Evolutionary conservation across 2,329 filamentous ascomycete genomes (phyloP).

Genomic region (Aureobasidium musti): DNA sequence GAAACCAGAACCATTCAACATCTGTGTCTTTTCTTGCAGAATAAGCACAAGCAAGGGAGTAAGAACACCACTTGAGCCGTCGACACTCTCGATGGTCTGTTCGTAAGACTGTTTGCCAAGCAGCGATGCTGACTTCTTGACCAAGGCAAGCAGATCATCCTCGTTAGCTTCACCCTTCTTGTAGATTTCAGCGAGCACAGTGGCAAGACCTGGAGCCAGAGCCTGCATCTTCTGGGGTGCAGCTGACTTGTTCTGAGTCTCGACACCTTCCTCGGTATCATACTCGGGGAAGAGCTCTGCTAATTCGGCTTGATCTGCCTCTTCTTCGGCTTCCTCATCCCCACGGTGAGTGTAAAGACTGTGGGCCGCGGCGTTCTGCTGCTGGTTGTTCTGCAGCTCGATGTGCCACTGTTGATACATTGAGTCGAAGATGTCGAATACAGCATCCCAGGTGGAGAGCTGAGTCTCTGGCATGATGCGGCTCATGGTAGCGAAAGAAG

Average conservation of each 20-base stretch:
- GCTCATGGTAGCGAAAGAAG: slow-evolving; percentile 23
- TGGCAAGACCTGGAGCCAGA: slow-evolving; percentile 35
- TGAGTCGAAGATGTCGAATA: slow-evolving; percentile 23
- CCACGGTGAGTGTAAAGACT: slow-evolving; percentile 85
- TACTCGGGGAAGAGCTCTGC: slow-evolving; percentile 79
- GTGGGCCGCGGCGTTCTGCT: slow-evolving; percentile 69
- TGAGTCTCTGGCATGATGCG: slow-evolving; percentile 7
- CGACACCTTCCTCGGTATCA: slow-evolving; percentile 51
- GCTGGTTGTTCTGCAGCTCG: slow-evolving; percentile 73
- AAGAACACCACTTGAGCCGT: slow-evolving; percentile 9
- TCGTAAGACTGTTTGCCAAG: slow-evolving; percentile 10
- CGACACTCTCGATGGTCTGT: neutral
- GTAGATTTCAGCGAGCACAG: slow-evolving; percentile 34
- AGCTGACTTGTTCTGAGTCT: neutral
- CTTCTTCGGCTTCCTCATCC: slow-evolving; percentile 72
- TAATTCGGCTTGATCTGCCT: slow-evolving; percentile 72
- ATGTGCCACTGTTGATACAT: slow-evolving; percentile 81
- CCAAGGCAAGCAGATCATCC: slow-evolving; percentile 32
- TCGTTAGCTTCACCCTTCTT: slow-evolving; percentile 11
- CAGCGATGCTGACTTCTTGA: slow-evolving; percentile 30
- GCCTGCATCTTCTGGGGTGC: slow-evolving; percentile 31
- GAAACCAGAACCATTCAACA: slow-evolving; percentile 30
- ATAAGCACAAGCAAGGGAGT: slow-evolving; percentile 38
- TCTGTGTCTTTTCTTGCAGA: slow-evolving; percentile 41
- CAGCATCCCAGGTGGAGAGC: slow-evolving; percentile 9